Evolutionary conservation across 176 grass and related monocot genomes (phyloP), one percentile per base, ranked within the genome.

Genomic region (Phragmites australis): DNA sequence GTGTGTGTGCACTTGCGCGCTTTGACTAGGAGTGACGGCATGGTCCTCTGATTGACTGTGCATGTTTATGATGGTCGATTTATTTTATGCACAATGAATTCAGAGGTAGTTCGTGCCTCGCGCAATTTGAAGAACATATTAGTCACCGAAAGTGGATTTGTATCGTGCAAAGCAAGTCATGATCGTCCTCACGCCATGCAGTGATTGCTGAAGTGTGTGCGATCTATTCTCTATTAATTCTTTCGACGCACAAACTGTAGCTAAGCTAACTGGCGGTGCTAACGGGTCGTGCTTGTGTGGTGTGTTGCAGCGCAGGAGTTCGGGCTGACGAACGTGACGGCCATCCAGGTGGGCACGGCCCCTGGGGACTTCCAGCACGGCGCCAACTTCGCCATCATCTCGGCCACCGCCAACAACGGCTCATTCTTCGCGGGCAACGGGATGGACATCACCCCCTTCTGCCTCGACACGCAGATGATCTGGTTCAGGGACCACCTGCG

Each of bases 331-430:
- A 81, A 87, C 32, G 71, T 90, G 16, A 86, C 81, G 42, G 81
- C 91, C 43, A 89, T 84, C 22, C 84, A 82, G 49, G 78, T 34
- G 13, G 72, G 75, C 65, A 54, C 34, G 17, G 56, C 10, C 11
- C 68, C 30, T 3, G 80, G 18, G 26, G 84, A 89, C 58, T 81
- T 87, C 84, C 66, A 54, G 72, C 14, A 51, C 66, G 91, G 91
- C 37, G 84, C 87, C 66, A 87, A 87, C 91, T 93, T 93, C 74
- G 91, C 91, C 64, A 89, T 93, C 76, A 71, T 59, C 70, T 86
- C 87, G 18, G 81, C 91, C 18, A 87, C 87, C 22, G 87, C 87
- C 13, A 84, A 90, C 84, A 86, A 90, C 50, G 30, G 46, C 3
- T 60, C 81, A 44, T 93, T 87, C 84, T 93, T 93, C 84, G 37